A percentile compares a stretch with the other conserved stretches of the same genome.
Evolutionary conservation across 2,329 filamentous ascomycete species (phyloP).

Genomic region (Alternaria sp.): DNA sequence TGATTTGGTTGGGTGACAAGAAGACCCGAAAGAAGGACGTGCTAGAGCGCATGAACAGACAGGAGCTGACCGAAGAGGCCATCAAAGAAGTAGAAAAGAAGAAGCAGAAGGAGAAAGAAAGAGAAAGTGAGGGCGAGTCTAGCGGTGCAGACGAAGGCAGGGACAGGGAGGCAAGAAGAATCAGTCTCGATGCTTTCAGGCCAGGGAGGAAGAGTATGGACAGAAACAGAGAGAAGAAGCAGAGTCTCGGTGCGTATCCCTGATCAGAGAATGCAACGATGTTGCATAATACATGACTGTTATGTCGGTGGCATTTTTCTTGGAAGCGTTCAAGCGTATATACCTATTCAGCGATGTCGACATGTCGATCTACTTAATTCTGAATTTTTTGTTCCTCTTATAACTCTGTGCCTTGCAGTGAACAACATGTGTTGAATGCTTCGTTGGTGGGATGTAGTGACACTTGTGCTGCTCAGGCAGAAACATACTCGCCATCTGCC

Average conservation of each 20-base stretch:
- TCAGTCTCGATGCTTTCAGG: conserved; percentile 29
- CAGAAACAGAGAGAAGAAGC: neutral
- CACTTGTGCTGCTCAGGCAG: neutral
- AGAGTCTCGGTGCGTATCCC: neutral
- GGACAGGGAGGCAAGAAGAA: conserved; percentile 28
- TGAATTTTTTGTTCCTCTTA: neutral
- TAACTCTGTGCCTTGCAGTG: neutral
- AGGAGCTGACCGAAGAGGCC: conserved; percentile 75
- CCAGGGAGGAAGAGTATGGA: conserved; percentile 2
- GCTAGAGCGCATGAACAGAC: conserved; percentile 76
- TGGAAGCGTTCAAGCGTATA: conserved; percentile 27
- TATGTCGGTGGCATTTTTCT: neutral
- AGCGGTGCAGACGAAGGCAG: conserved; percentile 17
- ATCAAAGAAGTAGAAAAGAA: conserved; percentile 66
- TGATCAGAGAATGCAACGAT: neutral
- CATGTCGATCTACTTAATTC: conserved; percentile 10
- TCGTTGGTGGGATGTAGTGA: neutral
- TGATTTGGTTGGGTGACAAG: conserved; percentile 80
- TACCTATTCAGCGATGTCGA: neutral
- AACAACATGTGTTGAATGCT: neutral
- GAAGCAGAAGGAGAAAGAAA: conserved; percentile 51
- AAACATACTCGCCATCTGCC: neutral
- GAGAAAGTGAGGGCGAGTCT: conserved; percentile 33
- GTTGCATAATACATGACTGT: neutral
- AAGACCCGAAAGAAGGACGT: conserved; percentile 87